Conservation (phyloP, 2,329 filamentous ascomycete species). For the Ophiostoma sp. region DNA sequence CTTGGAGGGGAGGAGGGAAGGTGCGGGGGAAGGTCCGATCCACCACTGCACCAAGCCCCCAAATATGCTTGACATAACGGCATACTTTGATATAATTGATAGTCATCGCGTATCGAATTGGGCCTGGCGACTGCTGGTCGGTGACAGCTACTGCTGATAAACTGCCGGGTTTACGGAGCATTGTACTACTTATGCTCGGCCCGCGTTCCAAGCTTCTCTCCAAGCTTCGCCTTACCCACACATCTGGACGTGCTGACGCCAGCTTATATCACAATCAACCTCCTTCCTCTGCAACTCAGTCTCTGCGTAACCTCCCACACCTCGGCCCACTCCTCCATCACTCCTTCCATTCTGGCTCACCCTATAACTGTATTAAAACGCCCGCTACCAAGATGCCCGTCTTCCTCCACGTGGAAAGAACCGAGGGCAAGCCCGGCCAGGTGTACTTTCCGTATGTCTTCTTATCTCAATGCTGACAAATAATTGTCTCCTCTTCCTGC, state of each 20-base stretch:
- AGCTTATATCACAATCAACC: not conserved
- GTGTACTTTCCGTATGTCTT: constrained; percentile 71
- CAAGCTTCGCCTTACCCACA: not conserved
- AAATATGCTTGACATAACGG: too few relatives aligned
- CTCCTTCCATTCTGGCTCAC: not conserved
- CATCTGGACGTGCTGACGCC: not conserved
- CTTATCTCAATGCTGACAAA: not conserved
- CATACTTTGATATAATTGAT: too few relatives aligned
- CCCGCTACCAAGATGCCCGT: constrained; percentile 41
- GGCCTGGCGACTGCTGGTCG: not conserved
- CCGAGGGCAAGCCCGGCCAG: constrained; percentile 71
- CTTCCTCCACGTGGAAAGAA: constrained; percentile 59
- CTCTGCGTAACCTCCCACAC: not conserved
- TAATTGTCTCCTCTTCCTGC: not conserved
- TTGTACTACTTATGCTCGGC: not conserved
- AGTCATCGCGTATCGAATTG: too few relatives aligned
- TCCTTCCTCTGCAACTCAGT: not conserved
- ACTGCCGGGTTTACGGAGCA: not conserved
- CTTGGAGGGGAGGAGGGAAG: not conserved
- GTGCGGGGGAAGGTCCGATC: constrained; percentile 6
- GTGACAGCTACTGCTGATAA: not conserved
- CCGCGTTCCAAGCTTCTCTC: not conserved
- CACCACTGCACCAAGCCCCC: not conserved
- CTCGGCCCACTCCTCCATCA: not conserved
- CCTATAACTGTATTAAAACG: not conserved